Conservation (phyloP, 2,329 filamentous ascomycete species). For the Xylaria sp. region DNA sequence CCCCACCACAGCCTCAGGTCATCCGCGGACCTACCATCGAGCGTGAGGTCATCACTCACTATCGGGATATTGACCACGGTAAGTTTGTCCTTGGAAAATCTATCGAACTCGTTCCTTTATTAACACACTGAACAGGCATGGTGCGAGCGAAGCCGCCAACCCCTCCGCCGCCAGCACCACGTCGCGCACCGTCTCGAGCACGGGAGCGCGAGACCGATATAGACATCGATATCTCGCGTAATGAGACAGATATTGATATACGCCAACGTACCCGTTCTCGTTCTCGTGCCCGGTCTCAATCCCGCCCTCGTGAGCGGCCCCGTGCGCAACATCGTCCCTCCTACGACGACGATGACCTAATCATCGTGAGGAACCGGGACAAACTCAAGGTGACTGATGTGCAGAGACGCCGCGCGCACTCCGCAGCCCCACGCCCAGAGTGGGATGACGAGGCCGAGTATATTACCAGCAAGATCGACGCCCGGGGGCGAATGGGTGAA, state of each 20-base stretch:
- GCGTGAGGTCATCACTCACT: conserved; percentile 89
- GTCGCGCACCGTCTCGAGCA: conserved; percentile 56
- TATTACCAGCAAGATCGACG: conserved; percentile 65
- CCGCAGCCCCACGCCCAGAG: conserved; percentile 59
- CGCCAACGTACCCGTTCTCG: conserved; percentile 55
- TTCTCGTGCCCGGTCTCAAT: conserved; percentile 49
- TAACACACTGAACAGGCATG: conserved; percentile 55
- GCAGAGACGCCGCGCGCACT: conserved; percentile 62
- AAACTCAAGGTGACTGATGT: conserved; percentile 58
- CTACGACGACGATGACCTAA: conserved; percentile 72
- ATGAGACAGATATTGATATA: conserved; percentile 69
- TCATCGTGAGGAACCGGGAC: conserved; percentile 68
- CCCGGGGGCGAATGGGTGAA: conserved; percentile 75
- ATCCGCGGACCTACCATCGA: conserved; percentile 84
- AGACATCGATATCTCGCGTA: conserved; percentile 66
- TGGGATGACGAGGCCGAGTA: conserved; percentile 76
- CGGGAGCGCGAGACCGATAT: conserved; percentile 69
- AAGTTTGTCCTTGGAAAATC: conserved; percentile 49
- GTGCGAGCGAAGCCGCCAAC: conserved; percentile 56
- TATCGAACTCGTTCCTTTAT: neutral
- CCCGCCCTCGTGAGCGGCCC: conserved; percentile 56
- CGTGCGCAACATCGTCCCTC: conserved; percentile 49
- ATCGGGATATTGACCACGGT: conserved; percentile 89
- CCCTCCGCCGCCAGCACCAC: conserved; percentile 63
- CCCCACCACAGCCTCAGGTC: conserved; percentile 70